Percentiles rank a stretch among this genome's conserved stretches.
phyloP scores from a whole-genome alignment of 23 red algal genomes.

The Gracilariopsis chorda region DNA sequence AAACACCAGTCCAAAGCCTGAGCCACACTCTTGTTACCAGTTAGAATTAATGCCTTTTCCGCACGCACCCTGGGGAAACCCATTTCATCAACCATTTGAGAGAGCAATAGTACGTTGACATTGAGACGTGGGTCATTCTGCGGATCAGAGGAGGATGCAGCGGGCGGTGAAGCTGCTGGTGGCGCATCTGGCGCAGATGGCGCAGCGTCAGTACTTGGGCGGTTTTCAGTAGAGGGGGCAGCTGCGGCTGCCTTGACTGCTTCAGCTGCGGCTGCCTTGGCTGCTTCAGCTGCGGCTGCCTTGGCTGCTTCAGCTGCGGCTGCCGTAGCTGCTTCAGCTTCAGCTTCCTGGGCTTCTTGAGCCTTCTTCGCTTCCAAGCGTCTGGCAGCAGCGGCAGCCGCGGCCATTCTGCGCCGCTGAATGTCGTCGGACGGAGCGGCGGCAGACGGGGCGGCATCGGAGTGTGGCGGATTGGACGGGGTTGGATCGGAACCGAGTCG shows the following conservation, averaged over 20 bases:
- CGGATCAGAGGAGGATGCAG: not conserved
- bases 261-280: not conserved
- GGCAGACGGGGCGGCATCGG: not conserved
- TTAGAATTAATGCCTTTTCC: conserved; percentile 75
- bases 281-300: not conserved
- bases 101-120: conserved; percentile 57
- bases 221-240: not conserved
- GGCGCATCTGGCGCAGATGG: not conserved
- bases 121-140: conserved; percentile 67
- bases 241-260: not conserved
- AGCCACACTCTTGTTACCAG: conserved; percentile 72
- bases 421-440: not conserved
- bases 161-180: not conserved
- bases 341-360: not conserved
- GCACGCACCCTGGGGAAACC: conserved; percentile 89
- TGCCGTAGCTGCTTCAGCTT: not conserved
- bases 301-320: conserved; percentile 1
- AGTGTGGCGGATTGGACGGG: not conserved
- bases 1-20: conserved; percentile 93
- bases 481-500: not conserved
- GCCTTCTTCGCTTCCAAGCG: not conserved
- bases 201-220: not conserved
- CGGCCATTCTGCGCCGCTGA: not conserved
- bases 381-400: conserved; percentile 4
- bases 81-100: conserved; percentile 67